These are phyloP conservation scores for Aspergillus transmontanensis DNA, from an alignment of 2,329 filamentous ascomycete species.

Conservation along the genomic window DNA sequence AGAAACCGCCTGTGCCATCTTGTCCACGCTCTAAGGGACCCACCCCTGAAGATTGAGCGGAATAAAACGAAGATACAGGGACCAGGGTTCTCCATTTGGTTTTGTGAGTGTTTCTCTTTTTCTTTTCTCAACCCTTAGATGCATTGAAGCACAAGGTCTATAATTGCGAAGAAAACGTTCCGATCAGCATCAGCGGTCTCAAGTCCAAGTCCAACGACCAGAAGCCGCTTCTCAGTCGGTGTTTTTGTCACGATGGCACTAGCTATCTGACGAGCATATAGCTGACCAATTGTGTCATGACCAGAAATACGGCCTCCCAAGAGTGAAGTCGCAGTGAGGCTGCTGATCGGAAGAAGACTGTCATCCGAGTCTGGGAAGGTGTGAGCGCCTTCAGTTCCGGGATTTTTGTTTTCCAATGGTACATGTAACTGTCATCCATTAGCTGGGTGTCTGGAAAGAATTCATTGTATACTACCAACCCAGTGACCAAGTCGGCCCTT, in stretches of 20 bases:
- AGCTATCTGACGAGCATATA: slow-evolving; percentile 87
- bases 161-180: slow-evolving; percentile 46
- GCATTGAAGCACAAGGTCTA: slow-evolving; percentile 47
- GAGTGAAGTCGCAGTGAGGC: slow-evolving; percentile 83
- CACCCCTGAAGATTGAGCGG: slow-evolving; percentile 12
- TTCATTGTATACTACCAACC: slow-evolving; percentile 58
- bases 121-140: slow-evolving; percentile 29
- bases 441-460: slow-evolving; percentile 8
- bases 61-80: slow-evolving; percentile 14
- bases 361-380: slow-evolving; percentile 49
- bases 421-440: slow-evolving; percentile 32
- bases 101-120: slow-evolving; percentile 14
- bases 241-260: slow-evolving; percentile 74
- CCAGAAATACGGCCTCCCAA: slow-evolving; percentile 79
- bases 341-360: slow-evolving; percentile 71
- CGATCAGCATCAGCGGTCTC: slow-evolving; percentile 47
- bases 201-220: slow-evolving; percentile 62
- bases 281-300: slow-evolving; percentile 80
- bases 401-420: slow-evolving; percentile 36
- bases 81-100: slow-evolving; percentile 8
- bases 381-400: slow-evolving; percentile 40
- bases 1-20: slow-evolving; percentile 7
- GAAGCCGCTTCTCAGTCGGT: slow-evolving; percentile 61
- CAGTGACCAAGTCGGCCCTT: slow-evolving; percentile 85
- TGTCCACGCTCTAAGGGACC: slow-evolving; percentile 8